A percentile compares a stretch with the other conserved stretches of the same genome.
These are phyloP conservation scores for Debaryomycetaceae sp. DNA, from an alignment of 1,139 yeast species.

Conservation along the genomic window DNA sequence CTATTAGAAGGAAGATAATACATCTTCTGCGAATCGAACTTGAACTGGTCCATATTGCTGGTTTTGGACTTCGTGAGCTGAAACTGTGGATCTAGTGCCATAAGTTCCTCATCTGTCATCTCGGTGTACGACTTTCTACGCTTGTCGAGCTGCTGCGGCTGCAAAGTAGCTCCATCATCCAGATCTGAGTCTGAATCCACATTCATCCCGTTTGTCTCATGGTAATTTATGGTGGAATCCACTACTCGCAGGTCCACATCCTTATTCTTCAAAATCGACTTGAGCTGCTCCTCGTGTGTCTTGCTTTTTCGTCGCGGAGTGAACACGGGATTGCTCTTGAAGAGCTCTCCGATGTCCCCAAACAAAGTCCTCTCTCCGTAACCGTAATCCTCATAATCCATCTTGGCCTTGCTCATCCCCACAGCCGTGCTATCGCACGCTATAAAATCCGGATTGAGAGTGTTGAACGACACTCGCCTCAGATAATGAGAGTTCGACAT, in stretches of 20 bases:
- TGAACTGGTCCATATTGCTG: constrained; percentile 34
- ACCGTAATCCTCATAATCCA: constrained; percentile 12
- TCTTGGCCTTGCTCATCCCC: not conserved
- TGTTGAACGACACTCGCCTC: constrained; percentile 46
- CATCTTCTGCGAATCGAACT: constrained; percentile 39
- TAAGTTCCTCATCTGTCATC: constrained; percentile 63
- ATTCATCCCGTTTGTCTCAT: constrained; percentile 10
- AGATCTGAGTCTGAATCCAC: constrained; percentile 9
- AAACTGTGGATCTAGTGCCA: constrained; percentile 59
- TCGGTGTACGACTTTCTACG: constrained; percentile 57
- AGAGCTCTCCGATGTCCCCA: constrained; percentile 10
- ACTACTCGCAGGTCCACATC: constrained; percentile 9
- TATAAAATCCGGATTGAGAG: constrained; percentile 29
- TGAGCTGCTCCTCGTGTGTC: constrained; percentile 30
- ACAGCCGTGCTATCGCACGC: constrained; percentile 3
- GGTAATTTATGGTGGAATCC: constrained; percentile 23
- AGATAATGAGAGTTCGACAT: constrained; percentile 13
- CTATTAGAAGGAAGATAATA: constrained; percentile 29
- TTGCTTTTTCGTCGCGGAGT: constrained; percentile 11
- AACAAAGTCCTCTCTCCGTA: constrained; percentile 11
- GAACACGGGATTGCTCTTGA: constrained; percentile 2
- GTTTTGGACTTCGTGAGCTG: constrained; percentile 28
- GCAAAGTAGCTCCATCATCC: constrained; percentile 2
- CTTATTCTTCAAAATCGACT: constrained; percentile 40
- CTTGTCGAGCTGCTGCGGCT: constrained; percentile 7